Evolutionary conservation across 768 basidiomycete species (phyloP).

Genomic region (Lepiota subincarnata): DNA sequence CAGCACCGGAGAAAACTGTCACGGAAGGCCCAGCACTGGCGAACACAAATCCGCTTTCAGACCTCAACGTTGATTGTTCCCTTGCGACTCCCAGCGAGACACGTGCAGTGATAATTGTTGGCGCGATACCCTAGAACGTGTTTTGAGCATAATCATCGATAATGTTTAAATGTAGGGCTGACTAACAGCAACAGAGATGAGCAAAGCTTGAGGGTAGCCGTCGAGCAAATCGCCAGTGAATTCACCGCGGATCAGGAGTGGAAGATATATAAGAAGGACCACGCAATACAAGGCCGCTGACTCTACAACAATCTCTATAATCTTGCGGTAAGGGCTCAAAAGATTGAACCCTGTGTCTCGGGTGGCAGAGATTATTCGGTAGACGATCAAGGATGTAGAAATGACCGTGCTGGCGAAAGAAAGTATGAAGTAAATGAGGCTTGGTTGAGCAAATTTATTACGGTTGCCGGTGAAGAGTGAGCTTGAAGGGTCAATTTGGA

Average conservation of each 20-base stretch:
- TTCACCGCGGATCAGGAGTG: not conserved
- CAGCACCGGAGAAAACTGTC: not conserved
- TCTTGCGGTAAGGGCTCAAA: not conserved
- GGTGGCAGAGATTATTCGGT: not conserved
- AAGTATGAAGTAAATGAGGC: conserved; percentile 3
- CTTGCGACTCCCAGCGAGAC: conserved; percentile 2
- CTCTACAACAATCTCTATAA: conserved; percentile 4
- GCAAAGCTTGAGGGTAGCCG: conserved; percentile 3
- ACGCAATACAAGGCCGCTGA: conserved; percentile 6
- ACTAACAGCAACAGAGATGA: conserved; percentile 2
- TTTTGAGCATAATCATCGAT: not conserved
- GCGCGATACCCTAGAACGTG: conserved; percentile 2
- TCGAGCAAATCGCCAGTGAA: not conserved
- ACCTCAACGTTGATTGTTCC: not conserved
- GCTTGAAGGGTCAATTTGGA: conserved; percentile 1
- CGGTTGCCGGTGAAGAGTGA: not conserved
- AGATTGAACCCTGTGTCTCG: not conserved
- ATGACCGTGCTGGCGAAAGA: conserved; percentile 5
- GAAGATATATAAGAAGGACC: conserved; percentile 1
- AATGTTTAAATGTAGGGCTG: too few species aligned
- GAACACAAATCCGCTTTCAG: not conserved
- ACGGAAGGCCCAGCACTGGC: not conserved
- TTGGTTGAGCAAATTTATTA: conserved; percentile 4
- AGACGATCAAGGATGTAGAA: conserved; percentile 1
- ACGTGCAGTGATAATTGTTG: not conserved